Conservation (phyloP, 2,329 filamentous ascomycete genomes). For the Talaromyces sp. region DNA sequence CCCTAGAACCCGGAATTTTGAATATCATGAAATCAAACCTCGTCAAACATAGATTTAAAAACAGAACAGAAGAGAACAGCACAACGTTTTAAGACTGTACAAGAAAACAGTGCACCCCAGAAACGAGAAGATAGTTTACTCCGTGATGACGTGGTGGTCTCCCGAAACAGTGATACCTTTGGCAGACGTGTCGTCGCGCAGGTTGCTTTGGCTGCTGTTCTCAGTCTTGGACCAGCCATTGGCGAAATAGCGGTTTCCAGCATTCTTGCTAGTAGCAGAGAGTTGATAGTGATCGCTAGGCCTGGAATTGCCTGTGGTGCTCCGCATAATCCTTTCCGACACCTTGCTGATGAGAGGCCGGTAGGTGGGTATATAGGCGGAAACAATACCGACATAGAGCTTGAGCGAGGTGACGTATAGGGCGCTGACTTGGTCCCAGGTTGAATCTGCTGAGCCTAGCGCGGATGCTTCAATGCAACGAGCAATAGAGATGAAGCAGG, state of each 20-base stretch:
- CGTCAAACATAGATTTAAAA: neutral
- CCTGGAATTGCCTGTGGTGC: neutral
- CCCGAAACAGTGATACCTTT: neutral
- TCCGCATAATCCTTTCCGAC: neutral
- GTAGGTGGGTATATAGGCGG: neutral
- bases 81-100: neutral
- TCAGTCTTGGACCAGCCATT: neutral
- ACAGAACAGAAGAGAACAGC: neutral
- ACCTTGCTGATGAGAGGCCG: neutral
- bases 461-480: neutral
- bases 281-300: neutral
- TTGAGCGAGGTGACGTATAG: neutral
- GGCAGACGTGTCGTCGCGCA: neutral
- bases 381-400: neutral
- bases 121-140: neutral
- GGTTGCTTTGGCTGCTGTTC: neutral
- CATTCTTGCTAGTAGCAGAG: neutral
- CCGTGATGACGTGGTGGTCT: neutral
- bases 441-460: neutral
- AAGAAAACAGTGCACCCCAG: neutral
- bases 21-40: neutral
- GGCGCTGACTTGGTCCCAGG: neutral
- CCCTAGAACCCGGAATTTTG: neutral
- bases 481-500: neutral
- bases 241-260: neutral